Conservation (phyloP, 2,329 filamentous ascomycete genomes). For the Diaporthe sp. region DNA sequence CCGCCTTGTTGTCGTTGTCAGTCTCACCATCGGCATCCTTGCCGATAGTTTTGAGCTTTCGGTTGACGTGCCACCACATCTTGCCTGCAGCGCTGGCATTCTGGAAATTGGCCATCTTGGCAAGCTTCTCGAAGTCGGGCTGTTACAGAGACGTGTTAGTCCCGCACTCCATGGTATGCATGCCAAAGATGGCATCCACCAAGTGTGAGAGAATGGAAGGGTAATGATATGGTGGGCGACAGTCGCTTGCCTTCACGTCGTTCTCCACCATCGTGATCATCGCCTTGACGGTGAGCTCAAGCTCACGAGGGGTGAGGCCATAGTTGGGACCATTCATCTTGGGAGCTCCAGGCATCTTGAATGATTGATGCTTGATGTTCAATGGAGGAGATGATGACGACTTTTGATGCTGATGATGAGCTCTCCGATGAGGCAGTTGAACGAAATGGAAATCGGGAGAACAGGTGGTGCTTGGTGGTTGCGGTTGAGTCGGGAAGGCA, state of each 20-base stretch:
- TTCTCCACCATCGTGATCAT: conserved; percentile 6
- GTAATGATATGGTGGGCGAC: too few species aligned
- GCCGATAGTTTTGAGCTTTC: conserved; percentile 1
- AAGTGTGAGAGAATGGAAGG: neutral
- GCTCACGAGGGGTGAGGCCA: conserved; percentile 18
- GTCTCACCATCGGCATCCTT: neutral
- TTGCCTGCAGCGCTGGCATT: neutral
- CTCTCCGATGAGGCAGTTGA: neutral
- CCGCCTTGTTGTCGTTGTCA: neutral
- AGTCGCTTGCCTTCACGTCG: conserved; percentile 6
- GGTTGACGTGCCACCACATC: too few species aligned
- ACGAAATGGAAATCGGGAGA: neutral
- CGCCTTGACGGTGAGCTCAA: conserved; percentile 14
- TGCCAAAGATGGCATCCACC: neutral
- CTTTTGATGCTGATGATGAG: neutral
- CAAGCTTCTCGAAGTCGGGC: conserved; percentile 24
- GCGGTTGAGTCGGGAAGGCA: neutral
- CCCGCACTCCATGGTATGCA: neutral
- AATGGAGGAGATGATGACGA: too few species aligned
- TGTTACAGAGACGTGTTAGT: neutral
- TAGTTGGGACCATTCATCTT: neutral
- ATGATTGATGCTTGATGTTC: neutral
- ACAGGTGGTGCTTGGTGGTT: neutral
- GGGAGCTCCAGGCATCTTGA: conserved; percentile 18
- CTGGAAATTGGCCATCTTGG: neutral